These are phyloP conservation scores for Phytomonas francai DNA, from an alignment of 208 protist genomes.

Conservation along the genomic window DNA sequence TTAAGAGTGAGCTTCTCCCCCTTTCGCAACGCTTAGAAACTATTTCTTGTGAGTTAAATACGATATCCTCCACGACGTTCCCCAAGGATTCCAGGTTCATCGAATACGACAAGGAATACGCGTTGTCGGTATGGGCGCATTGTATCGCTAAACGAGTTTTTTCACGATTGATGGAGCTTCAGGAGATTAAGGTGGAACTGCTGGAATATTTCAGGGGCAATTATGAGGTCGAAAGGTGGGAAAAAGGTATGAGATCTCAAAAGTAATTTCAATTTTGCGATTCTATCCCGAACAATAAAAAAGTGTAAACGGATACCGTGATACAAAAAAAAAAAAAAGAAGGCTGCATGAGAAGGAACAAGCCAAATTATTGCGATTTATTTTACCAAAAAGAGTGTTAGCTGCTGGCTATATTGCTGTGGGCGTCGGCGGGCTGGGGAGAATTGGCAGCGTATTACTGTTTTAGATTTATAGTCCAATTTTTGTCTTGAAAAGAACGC, in stretches of 20 bases:
- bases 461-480: background rate
- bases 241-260: conserved; percentile 19
- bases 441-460: too few species aligned
- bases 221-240: conserved; percentile 38
- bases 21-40: conserved; percentile 25
- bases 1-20: conserved; percentile 19
- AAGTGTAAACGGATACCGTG: conserved; percentile 5
- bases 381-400: background rate
- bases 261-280: conserved; percentile 13
- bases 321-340: conserved; percentile 12
- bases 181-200: conserved; percentile 42
- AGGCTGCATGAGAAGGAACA: background rate
- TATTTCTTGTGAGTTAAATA: conserved; percentile 43
- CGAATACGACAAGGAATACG: conserved; percentile 46
- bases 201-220: conserved; percentile 27
- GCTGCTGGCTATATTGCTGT: background rate
- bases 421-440: too few species aligned
- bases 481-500: background rate
- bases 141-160: conserved; percentile 67
- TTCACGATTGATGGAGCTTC: conserved; percentile 60
- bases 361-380: background rate
- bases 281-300: conserved; percentile 12
- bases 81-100: conserved; percentile 30
- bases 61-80: conserved; percentile 15
- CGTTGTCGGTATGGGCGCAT: conserved; percentile 55